phyloP scores from a whole-genome alignment of 2,329 filamentous ascomycete genomes.

The Pseudogymnoascus pannorum region DNA sequence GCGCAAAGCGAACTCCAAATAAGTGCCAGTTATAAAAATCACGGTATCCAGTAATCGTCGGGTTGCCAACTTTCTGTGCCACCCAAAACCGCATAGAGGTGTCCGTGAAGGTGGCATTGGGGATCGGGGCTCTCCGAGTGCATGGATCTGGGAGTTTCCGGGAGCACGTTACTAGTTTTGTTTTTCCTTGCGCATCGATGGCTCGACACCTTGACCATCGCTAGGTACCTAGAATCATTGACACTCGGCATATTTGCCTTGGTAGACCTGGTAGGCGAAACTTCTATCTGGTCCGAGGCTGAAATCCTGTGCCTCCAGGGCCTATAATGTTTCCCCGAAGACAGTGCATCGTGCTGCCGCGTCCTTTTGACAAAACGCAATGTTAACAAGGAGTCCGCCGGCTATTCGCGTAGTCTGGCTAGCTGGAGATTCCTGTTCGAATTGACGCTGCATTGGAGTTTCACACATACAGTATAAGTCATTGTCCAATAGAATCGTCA shows the following conservation, averaged over 20 bases:
- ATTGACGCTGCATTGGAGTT: not conserved
- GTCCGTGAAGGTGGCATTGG: constrained; percentile 26
- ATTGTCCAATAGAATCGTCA: constrained; percentile 14
- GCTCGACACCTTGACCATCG: constrained; percentile 10
- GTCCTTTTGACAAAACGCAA: not conserved
- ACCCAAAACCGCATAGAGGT: constrained; percentile 32
- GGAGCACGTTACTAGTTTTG: constrained; percentile 24
- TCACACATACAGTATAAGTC: constrained; percentile 10
- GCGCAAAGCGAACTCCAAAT: constrained; percentile 21
- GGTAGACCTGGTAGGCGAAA: constrained; percentile 16
- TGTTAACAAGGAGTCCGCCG: not conserved
- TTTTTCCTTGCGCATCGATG: constrained; percentile 21
- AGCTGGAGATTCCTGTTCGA: not conserved
- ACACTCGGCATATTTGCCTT: constrained; percentile 15
- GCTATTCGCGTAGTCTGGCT: not conserved
- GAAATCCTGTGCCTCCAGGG: constrained; percentile 2
- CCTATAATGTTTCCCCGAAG: constrained; percentile 2
- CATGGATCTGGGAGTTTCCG: constrained; percentile 40
- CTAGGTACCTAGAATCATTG: constrained; percentile 21
- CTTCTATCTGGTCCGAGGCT: constrained; percentile 12
- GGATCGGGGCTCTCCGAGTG: constrained; percentile 37
- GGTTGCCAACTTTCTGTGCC: constrained; percentile 34
- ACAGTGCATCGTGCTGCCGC: not conserved
- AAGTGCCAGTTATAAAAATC: constrained; percentile 43
- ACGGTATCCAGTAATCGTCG: constrained; percentile 41